A percentile compares a stretch with the other conserved stretches of the same genome.
phyloP scores from a whole-genome alignment of 2,329 filamentous ascomycete genomes.

The Alternaria sp. region DNA sequence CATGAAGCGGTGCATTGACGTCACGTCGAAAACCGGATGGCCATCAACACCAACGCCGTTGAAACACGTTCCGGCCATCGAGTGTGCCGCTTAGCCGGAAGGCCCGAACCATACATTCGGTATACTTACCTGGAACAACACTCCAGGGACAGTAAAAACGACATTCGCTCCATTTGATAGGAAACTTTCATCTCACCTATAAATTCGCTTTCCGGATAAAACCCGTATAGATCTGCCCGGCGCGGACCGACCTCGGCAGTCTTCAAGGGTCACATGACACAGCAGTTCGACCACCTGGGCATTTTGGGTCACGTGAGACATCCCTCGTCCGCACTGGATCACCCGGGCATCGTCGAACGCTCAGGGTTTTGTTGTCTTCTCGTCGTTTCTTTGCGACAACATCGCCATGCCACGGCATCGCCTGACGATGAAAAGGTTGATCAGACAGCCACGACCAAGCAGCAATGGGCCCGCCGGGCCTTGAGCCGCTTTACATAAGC shows the following conservation, averaged over 20 bases:
- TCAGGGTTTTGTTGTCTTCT: neutral
- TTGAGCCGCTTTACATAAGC: constrained; percentile 4
- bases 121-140: constrained; percentile 4
- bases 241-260: neutral
- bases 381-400: neutral
- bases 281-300: neutral
- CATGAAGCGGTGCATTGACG: constrained; percentile 6
- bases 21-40: constrained; percentile 4
- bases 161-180: neutral
- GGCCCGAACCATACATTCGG: neutral
- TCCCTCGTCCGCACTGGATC: neutral
- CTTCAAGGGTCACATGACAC: neutral
- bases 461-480: neutral
- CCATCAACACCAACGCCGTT: constrained; percentile 5
- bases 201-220: neutral
- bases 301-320: neutral
- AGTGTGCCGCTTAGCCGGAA: constrained; percentile 9
- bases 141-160: neutral
- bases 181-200: neutral
- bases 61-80: constrained; percentile 3
- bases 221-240: neutral
- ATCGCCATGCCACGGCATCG: neutral
- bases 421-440: neutral
- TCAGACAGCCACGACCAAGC: neutral
- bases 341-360: neutral